These are phyloP conservation scores for Cavenderia fasciculata DNA, from an alignment of 78 protist genomes.

Conservation along the genomic window DNA sequence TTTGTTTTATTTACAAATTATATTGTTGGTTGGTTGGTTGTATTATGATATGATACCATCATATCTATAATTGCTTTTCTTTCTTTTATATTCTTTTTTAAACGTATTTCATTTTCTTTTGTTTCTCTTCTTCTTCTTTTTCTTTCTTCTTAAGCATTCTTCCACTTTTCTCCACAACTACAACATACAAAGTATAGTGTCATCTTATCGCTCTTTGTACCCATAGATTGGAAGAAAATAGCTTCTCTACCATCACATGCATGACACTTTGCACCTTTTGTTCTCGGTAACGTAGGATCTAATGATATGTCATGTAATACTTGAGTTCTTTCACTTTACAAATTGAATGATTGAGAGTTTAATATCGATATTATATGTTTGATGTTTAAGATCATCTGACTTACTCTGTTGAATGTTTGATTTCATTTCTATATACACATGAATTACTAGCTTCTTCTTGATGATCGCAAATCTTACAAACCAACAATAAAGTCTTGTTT, in stretches of 20 bases:
- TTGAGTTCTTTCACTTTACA: conserved; percentile 67
- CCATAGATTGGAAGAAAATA: conserved; percentile 58
- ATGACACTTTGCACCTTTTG: conserved; percentile 56
- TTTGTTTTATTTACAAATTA: background rate
- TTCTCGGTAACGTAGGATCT: conserved; percentile 71
- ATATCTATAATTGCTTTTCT: background rate
- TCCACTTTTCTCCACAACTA: conserved; percentile 55
- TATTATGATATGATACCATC: background rate
- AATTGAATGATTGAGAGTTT: background rate
- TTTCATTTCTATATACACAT: conserved; percentile 73
- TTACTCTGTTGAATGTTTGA: conserved; percentile 55
- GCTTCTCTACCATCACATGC: conserved; percentile 66
- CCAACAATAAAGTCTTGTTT: conserved; percentile 13
- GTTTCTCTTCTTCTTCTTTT: background rate
- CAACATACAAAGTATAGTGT: conserved; percentile 58
- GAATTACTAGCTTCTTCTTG: conserved; percentile 43
- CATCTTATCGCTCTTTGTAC: conserved; percentile 26
- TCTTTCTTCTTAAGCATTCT: background rate
- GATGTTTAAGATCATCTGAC: background rate
- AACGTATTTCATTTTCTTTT: background rate
- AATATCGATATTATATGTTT: background rate
- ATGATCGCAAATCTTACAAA: conserved; percentile 68
- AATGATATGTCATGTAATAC: conserved; percentile 61
- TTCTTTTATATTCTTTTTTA: background rate
- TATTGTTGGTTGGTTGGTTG: background rate